These are phyloP conservation scores for Arachnopeziza araneosa DNA, from an alignment of 2,329 filamentous ascomycete species.

Conservation along the genomic window DNA sequence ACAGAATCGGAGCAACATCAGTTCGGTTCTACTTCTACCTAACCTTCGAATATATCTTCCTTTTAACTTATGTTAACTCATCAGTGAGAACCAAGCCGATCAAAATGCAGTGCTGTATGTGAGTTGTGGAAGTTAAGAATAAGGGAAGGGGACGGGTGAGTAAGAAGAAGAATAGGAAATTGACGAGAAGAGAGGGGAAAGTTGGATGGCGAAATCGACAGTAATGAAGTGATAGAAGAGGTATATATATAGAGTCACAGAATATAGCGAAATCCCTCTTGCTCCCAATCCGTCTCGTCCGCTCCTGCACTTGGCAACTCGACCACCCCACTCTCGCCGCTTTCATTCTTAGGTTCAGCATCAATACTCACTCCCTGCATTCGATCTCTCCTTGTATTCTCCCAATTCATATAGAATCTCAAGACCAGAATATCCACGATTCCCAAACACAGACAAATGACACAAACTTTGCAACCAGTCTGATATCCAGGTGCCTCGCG, in stretches of 20 bases:
- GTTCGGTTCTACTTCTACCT: too few species aligned
- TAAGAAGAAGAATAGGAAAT: too few species aligned
- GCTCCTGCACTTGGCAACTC: constrained; percentile 3
- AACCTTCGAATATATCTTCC: too few species aligned
- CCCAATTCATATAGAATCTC: constrained; percentile 17
- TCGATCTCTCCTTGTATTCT: constrained; percentile 15
- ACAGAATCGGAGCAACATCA: too few species aligned
- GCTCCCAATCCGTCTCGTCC: constrained; percentile 16
- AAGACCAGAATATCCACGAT: constrained; percentile 9
- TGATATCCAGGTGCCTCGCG: constrained; percentile 52
- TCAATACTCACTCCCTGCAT: constrained; percentile 11
- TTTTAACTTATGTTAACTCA: too few species aligned
- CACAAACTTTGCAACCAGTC: constrained; percentile 7
- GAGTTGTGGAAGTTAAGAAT: too few species aligned
- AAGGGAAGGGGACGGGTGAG: too few species aligned
- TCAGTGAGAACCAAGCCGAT: too few species aligned
- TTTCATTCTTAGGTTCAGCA: constrained; percentile 3
- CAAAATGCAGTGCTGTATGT: too few species aligned
- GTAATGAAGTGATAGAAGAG: too few species aligned
- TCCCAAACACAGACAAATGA: constrained; percentile 8
- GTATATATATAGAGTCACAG: constrained; percentile 3
- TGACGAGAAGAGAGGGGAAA: too few species aligned
- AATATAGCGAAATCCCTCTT: constrained; percentile 12
- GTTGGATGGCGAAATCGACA: too few species aligned
- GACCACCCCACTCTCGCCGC: constrained; percentile 3